Evolutionary conservation across 352 stramenopile genomes (phyloP), one percentile per base, ranked within the genome.

Genomic region (Phytophthora niederhauseri): DNA sequence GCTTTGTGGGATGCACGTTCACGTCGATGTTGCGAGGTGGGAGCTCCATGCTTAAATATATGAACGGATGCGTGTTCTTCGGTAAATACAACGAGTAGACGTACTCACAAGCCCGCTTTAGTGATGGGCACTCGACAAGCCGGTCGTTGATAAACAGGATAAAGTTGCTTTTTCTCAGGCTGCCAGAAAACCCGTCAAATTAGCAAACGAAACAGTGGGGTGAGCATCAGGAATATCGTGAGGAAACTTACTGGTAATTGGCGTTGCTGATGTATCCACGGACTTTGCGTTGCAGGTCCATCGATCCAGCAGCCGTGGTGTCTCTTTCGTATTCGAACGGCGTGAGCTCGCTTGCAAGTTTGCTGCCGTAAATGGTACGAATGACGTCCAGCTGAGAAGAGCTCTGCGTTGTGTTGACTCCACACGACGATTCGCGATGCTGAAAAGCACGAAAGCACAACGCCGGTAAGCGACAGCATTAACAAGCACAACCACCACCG

Each of bases 1-100:
- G 81, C 82, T 99, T 99, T 15, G 97, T 99, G 14, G 98, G 98
- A 75, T 99, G 98, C 2, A 99, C 96, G 73, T 99, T 99, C 20
- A 99, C 98, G 80, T 99, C 98, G 2, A 99, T 80, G 66, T 99
- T 94, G 24, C 82, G 75, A 6, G 92, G 79, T 3, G 97, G 97
- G 20, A 99, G 87, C 53, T 94, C 76, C 30, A 99, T 78, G n/a
- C 87, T 92, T n/a, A 99, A 75, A 81, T 99, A 99, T 34, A 99
- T 76, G 77, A 99, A 99, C n/a, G 97, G 96, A 70, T 98, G 97
- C 3, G 81, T 93, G 68, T 93, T 88, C 75, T 97, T 98, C 6
- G 96, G 96, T 26, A 98, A 68, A 72, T 98, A 97, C 31, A 98
- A 81, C 45, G 82, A 84, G 80, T 99, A 99, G 3, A 98, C 85